Evolutionary conservation across 169 alveolate species (phyloP), one percentile per base, ranked within the genome.

Genomic region (Toxoplasma gondii): DNA sequence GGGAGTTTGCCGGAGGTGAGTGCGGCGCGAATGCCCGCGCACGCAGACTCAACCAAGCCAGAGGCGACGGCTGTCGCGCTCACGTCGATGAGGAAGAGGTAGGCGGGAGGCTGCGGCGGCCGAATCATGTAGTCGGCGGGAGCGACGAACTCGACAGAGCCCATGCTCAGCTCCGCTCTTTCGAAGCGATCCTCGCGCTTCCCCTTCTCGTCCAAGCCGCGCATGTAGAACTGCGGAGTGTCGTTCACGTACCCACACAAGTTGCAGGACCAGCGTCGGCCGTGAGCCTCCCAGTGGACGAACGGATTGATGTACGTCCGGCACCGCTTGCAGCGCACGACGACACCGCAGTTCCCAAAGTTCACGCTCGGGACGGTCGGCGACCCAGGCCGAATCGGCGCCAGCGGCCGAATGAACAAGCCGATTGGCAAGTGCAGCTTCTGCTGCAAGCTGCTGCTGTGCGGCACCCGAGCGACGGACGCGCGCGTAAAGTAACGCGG

Each of bases 31-130:
- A 94, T 81, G 82, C 92, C 92, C 70, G 38, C 49, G 86, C 91
- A 93, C 4, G 53, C 93, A 69, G 84, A 39, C 58, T 31, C 91
- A 70, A 64, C 87, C 31, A 69, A 87, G 67, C 96, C 96, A 0
- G 96, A 54, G n/a, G 93, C 96, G 29, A 95, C 95, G 44, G 95
- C 88, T 95, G 97, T 94, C 88, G 88, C 91, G 67, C 95, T 88
- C 43, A 95, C 96, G 41, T 93, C 96, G 41, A 93, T 81, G 45
- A 94, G 87, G 34, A 98, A 97, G 96, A 99, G 96, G 95, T 96
- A 99, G n/a, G 98, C 98, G 9, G 99, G 99, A 7, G 99, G 99
- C 97, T 98, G 99, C 10, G 99, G 99, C 4, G 99, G 99, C 70
- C 99, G 96, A 44, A 98, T 98, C 99, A 98, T 99, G 95, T 99